Percentiles rank a stretch among this genome's conserved stretches.
Conservation (phyloP, 345 rosid genomes). For the Salix purpurea region DNA sequence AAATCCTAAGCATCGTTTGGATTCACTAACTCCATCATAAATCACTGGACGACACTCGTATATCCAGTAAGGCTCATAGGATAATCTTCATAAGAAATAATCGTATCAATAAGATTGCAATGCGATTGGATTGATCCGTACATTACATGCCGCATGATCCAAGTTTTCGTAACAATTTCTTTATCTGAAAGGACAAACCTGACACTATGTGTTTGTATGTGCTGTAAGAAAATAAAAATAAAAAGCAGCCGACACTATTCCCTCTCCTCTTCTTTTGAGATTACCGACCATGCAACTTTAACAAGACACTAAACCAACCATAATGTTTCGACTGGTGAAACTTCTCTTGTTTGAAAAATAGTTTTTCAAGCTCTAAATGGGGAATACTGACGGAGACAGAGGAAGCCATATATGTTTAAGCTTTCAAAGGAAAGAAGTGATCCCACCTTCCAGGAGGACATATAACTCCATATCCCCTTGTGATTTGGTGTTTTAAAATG, state of each 20-base stretch:
- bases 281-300: neutral
- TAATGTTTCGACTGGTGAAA: neutral
- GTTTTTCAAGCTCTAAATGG: neutral
- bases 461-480: neutral
- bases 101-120: no score
- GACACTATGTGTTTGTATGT: no score
- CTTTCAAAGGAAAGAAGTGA: neutral
- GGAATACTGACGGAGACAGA: neutral
- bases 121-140: no score
- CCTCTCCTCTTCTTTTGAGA: neutral
- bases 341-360: no score
- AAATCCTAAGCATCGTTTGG: no score
- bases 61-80: no score
- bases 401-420: neutral
- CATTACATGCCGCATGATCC: no score
- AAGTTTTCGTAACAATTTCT: no score
- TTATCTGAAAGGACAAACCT: no score
- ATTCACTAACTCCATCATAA: no score
- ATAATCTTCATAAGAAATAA: no score
- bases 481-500: neutral
- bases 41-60: no score
- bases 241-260: neutral
- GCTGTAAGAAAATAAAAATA: neutral
- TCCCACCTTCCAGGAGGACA: constrained; percentile 11
- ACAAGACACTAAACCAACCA: neutral